Evolutionary conservation across 2,329 filamentous ascomycete species (phyloP).

Genomic region (Tothia fuscella): DNA sequence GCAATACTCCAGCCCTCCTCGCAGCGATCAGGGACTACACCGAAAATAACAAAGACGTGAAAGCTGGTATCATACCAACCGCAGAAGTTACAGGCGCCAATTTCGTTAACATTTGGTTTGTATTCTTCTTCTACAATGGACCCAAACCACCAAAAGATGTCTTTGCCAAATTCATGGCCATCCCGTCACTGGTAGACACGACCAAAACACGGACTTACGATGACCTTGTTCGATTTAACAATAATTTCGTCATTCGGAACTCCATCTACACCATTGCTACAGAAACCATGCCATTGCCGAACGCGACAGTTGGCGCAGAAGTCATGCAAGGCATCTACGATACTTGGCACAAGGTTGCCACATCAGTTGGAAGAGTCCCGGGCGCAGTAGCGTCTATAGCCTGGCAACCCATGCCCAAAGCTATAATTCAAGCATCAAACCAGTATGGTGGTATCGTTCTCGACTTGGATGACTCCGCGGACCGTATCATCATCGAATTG

Average conservation of each 20-base stretch:
- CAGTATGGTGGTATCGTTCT: constrained; percentile 18
- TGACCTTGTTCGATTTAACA: constrained; percentile 35
- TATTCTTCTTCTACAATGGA: constrained; percentile 54
- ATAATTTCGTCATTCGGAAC: constrained; percentile 26
- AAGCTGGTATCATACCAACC: constrained; percentile 49
- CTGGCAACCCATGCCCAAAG: constrained; percentile 23
- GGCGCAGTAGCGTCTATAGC: constrained; percentile 23
- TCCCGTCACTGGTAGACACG: constrained; percentile 32
- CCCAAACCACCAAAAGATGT: constrained; percentile 38
- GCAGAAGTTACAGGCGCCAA: constrained; percentile 34
- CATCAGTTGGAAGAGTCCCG: constrained; percentile 16
- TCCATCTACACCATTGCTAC: constrained; percentile 24
- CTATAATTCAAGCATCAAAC: neutral
- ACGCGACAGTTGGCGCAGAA: constrained; percentile 14
- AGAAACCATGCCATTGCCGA: constrained; percentile 22
- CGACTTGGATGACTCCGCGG: constrained; percentile 26
- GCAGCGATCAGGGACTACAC: constrained; percentile 43
- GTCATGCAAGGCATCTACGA: constrained; percentile 21
- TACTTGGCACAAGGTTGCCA: constrained; percentile 21
- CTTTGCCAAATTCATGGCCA: constrained; percentile 45
- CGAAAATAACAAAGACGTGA: constrained; percentile 45
- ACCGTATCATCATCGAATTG: constrained; percentile 35
- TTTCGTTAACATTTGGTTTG: constrained; percentile 42
- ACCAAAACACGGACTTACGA: constrained; percentile 37
- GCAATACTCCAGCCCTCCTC: constrained; percentile 31